Percentiles rank a stretch among this genome's conserved stretches.
Evolutionary conservation across 352 stramenopile genomes (phyloP).

Genomic region (Phytopythium sindhum): DNA sequence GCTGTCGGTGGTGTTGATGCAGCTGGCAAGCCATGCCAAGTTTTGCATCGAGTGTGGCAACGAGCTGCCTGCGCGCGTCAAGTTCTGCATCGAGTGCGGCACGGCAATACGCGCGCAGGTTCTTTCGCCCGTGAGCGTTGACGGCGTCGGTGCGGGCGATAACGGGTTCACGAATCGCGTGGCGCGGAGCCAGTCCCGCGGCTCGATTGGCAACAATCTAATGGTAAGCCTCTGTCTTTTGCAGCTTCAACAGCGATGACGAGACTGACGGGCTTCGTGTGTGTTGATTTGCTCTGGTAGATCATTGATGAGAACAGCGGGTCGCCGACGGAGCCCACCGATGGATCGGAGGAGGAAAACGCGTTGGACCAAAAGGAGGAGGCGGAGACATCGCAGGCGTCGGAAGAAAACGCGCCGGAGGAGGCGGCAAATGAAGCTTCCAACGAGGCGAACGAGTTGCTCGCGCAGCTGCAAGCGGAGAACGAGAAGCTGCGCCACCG

Average conservation of each 20-base stretch:
- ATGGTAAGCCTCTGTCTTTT: constrained; percentile 24
- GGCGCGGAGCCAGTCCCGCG: constrained; percentile 37
- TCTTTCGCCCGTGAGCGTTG: constrained; percentile 42
- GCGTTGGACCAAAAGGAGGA: constrained; percentile 30
- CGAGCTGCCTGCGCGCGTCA: constrained; percentile 68
- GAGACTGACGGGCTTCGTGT: not conserved
- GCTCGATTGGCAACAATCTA: constrained; percentile 41
- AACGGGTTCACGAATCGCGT: constrained; percentile 18
- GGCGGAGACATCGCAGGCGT: constrained; percentile 23
- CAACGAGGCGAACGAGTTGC: constrained; percentile 32
- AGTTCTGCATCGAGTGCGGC: constrained; percentile 87
- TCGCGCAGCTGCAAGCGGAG: constrained; percentile 60
- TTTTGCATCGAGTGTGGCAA: constrained; percentile 86
- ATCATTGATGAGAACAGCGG: constrained; percentile 76
- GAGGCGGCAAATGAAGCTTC: constrained; percentile 6
- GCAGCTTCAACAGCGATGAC: not conserved
- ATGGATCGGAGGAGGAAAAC: constrained; percentile 56
- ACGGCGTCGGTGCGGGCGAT: constrained; percentile 19
- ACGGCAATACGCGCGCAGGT: constrained; percentile 56
- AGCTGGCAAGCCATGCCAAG: constrained; percentile 66
- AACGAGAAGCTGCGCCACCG: constrained; percentile 73
- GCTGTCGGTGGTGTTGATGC: not conserved
- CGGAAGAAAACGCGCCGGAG: constrained; percentile 18
- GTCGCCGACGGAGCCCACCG: constrained; percentile 46
- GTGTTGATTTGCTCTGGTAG: constrained; percentile 12